A percentile compares a stretch with the other conserved stretches of the same genome.
Evolutionary conservation across 495 filamentous ascomycete species (phyloP).

Genomic region (Podospora pseudopauciseta): DNA sequence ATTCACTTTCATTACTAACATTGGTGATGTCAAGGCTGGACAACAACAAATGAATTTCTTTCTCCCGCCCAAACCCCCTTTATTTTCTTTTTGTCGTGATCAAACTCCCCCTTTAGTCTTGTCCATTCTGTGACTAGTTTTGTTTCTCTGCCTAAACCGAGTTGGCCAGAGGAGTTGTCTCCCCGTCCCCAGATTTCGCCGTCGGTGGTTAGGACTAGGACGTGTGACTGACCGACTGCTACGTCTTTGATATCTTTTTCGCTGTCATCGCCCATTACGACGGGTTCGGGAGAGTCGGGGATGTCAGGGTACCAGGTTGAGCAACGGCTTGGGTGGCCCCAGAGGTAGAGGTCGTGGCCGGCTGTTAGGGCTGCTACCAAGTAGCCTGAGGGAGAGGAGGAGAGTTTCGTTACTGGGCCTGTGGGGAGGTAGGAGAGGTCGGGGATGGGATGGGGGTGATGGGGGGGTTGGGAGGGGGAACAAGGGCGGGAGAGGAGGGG

Average conservation of each 20-base stretch:
- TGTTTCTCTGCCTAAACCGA: slow-evolving; percentile 41
- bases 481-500: slow-evolving; percentile 46
- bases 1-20: not conserved
- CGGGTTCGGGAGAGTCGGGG: slow-evolving; percentile 30
- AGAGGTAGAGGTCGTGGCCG: slow-evolving; percentile 59
- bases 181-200: slow-evolving; percentile 56
- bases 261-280: slow-evolving; percentile 37
- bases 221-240: slow-evolving; percentile 55
- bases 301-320: slow-evolving; percentile 19
- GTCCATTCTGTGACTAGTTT: slow-evolving; percentile 29
- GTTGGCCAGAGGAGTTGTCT: slow-evolving; percentile 55
- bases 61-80: slow-evolving; percentile 45
- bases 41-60: slow-evolving; percentile 43
- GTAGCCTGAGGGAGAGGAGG: slow-evolving; percentile 47
- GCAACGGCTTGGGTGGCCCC: slow-evolving; percentile 46
- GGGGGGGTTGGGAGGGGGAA: slow-evolving; percentile 8
- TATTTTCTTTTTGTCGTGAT: slow-evolving; percentile 19
- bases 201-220: slow-evolving; percentile 50
- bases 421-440: slow-evolving; percentile 50
- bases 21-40: slow-evolving; percentile 19
- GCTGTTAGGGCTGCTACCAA: slow-evolving; percentile 53
- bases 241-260: slow-evolving; percentile 49
- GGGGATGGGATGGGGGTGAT: slow-evolving; percentile 39
- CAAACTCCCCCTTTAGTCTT: slow-evolving; percentile 24
- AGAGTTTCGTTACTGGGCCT: slow-evolving; percentile 51